Percentiles rank a stretch among this genome's conserved stretches.
phyloP scores from a whole-genome alignment of 306 rosid genomes.

The Vachellia collinsii region DNA sequence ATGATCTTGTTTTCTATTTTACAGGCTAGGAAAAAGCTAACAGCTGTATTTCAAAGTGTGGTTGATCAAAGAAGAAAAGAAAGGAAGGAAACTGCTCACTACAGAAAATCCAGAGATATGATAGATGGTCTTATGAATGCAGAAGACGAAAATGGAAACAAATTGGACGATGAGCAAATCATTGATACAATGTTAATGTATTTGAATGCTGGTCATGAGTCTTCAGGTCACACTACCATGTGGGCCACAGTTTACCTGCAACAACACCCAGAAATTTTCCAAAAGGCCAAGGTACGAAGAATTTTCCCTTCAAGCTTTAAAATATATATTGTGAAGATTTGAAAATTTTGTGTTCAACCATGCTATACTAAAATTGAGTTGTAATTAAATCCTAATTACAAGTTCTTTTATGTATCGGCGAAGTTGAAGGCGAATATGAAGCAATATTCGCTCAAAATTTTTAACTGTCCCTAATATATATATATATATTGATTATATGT shows the following conservation, averaged over 20 bases:
- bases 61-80: conserved; percentile 53
- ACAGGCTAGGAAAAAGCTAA: conserved; percentile 64
- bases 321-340: no score
- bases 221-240: conserved; percentile 86
- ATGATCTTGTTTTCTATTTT: not conserved
- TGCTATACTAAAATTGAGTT: no score
- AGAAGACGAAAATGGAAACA: conserved; percentile 72
- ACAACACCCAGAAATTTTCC: conserved; percentile 36
- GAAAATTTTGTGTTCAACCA: no score
- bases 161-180: conserved; percentile 62
- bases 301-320: no score
- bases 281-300: no score
- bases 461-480: no score
- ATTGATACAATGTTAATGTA: conserved; percentile 83
- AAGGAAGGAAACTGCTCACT: conserved; percentile 2
- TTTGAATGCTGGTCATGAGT: conserved; percentile 92
- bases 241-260: conserved; percentile 64
- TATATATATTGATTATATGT: no score
- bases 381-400: no score
- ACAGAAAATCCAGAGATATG: conserved; percentile 63
- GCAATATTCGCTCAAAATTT: no score
- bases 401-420: no score
- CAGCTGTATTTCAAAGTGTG: conserved; percentile 51
- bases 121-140: conserved; percentile 63
- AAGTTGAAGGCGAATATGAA: no score